phyloP scores from a whole-genome alignment of 345 rosid genomes.

The Pistacia atlantica region DNA sequence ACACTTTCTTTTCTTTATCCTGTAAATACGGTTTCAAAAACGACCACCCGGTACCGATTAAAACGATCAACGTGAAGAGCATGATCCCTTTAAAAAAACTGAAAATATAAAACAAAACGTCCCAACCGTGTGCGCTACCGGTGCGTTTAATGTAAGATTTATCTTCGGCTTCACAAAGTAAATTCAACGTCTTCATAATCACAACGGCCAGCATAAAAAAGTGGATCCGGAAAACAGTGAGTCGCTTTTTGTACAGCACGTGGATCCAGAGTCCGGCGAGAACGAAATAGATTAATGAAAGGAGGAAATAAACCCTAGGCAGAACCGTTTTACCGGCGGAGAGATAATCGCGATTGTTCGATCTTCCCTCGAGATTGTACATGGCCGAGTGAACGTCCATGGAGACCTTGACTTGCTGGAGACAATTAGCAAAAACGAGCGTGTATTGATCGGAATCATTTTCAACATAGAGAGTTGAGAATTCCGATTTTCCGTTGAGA shows the following conservation, averaged over 20 bases:
- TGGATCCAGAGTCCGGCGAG: conserved; percentile 77
- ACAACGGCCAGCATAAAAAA: conserved; percentile 93
- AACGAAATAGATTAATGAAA: conserved; percentile 61
- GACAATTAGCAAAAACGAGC: conserved; percentile 85
- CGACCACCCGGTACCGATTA: conserved; percentile 98
- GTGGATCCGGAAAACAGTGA: conserved; percentile 76
- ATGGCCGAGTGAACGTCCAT: conserved; percentile 83
- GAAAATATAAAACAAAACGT: conserved; percentile 87
- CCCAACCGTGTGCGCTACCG: conserved; percentile 98
- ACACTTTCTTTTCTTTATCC: conserved; percentile 94
- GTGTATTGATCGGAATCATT: conserved; percentile 79
- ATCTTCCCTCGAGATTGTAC: conserved; percentile 80
- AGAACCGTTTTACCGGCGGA: conserved; percentile 82
- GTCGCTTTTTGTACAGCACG: conserved; percentile 72
- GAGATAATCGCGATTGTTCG: conserved; percentile 68
- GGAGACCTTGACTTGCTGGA: conserved; percentile 58
- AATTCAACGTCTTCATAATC: conserved; percentile 64
- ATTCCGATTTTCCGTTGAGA: conserved; percentile 34
- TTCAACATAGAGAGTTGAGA: conserved; percentile 25
- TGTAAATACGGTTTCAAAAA: conserved; percentile 94
- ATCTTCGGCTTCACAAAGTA: conserved; percentile 90
- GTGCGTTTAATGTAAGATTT: conserved; percentile 83
- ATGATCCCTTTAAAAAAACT: conserved; percentile 90
- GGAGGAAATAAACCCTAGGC: conserved; percentile 77
- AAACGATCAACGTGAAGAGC: conserved; percentile 83